A percentile compares a stretch with the other conserved stretches of the same genome.
These are phyloP conservation scores for Pyrenochaeta sp. DNA, from an alignment of 2,329 filamentous ascomycete species.

Conservation along the genomic window DNA sequence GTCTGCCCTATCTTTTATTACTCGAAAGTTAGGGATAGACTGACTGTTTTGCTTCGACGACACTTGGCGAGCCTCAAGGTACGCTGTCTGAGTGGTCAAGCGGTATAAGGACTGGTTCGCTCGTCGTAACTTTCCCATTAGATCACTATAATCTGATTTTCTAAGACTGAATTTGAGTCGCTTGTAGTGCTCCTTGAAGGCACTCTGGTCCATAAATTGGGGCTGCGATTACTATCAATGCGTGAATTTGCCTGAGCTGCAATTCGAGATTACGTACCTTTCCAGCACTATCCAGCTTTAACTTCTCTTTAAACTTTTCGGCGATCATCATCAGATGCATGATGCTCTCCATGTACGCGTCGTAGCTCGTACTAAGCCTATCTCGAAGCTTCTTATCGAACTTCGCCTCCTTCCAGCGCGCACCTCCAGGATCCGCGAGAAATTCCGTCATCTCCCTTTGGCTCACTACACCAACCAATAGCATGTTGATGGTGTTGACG, in stretches of 20 bases:
- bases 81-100: slow-evolving; percentile 34
- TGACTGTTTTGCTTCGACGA: slow-evolving; percentile 2
- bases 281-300: slow-evolving; percentile 25
- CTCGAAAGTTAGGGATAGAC: slow-evolving; percentile 29
- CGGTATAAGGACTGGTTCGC: slow-evolving; percentile 29
- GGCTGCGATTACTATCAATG: slow-evolving; percentile 11
- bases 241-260: background rate
- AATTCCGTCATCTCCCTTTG: slow-evolving; percentile 29
- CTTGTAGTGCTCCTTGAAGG: slow-evolving; percentile 41
- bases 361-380: slow-evolving; percentile 20
- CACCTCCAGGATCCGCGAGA: slow-evolving; percentile 27
- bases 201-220: slow-evolving; percentile 26
- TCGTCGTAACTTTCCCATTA: slow-evolving; percentile 31
- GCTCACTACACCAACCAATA: slow-evolving; percentile 31
- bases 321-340: slow-evolving; percentile 12
- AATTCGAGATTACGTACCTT: slow-evolving; percentile 10
- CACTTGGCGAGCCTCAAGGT: slow-evolving; percentile 20
- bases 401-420: slow-evolving; percentile 27
- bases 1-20: slow-evolving; percentile 28
- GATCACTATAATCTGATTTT: slow-evolving; percentile 35
- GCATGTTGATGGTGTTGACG: slow-evolving; percentile 35
- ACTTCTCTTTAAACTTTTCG: slow-evolving; percentile 20
- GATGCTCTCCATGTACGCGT: slow-evolving; percentile 27
- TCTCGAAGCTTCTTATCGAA: slow-evolving; percentile 21
- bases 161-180: slow-evolving; percentile 39